Evolutionary conservation across 768 basidiomycete genomes (phyloP), one percentile per base, ranked within the genome.

Genomic region (Suillus plorans): DNA sequence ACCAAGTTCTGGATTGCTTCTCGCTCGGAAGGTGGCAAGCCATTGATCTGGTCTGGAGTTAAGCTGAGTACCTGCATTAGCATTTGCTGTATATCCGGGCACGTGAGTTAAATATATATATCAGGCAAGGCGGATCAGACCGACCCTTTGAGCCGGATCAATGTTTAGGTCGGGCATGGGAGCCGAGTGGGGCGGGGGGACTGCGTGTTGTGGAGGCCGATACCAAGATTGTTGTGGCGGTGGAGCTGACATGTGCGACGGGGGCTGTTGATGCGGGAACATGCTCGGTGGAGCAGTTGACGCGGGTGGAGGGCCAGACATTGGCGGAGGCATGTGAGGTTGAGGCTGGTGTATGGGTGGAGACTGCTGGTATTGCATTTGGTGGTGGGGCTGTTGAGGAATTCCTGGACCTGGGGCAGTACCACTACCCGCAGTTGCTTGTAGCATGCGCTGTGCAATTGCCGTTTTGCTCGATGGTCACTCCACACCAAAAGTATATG

Each of bases 1-100:
- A 95, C 94, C 74, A 97, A 73, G 73, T 90, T 88, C 75, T 91
- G 82, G 36, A 98, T 93, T 13, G 93, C 89, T 0, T 85, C 83
- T 41, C 90, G 83, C 70, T 97, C 94, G 2, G 83, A 81, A 5
- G 91, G 89, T 36, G 94, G 91, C 58, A 97, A 78, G 9, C 85
- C 85, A 56, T 88, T 88, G 67, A 98, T 91, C 74, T 97, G 94
- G 53, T 92, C 94, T 55, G 82, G 88, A 1, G 90, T 89, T 72
- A 98, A 76, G 66, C 82, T 85, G 39, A 98, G 79, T 0, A 98
- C 95, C 79, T 95, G 94, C 77, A 94, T 83, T 61, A 97, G 74
- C 88, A 97, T 91, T 41, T 85, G 83, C 92, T 91, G 69, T 60
- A 60, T 45, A 58, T 47, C n/a, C 58, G 31, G 28, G 59, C 59